phyloP scores from a whole-genome alignment of 2,329 filamentous ascomycete genomes.

The Byssothecium circinans region DNA sequence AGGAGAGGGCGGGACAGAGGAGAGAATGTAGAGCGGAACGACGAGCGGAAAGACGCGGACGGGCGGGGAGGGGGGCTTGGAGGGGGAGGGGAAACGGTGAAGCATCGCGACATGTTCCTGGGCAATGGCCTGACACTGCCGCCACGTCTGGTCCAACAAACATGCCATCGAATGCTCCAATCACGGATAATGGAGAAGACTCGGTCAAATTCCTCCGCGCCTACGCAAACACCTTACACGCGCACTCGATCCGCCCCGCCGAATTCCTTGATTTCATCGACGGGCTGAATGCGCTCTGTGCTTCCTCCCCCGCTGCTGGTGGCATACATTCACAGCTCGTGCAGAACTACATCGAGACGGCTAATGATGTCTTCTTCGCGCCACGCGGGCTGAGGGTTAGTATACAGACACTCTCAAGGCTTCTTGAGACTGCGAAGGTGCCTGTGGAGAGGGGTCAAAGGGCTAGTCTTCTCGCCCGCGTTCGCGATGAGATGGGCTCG shows the following conservation, averaged over 20 bases:
- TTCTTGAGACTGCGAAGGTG: constrained; percentile 25
- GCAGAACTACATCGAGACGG: constrained; percentile 24
- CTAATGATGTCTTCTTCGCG: constrained; percentile 39
- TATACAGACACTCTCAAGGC: constrained; percentile 23
- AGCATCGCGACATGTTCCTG: constrained; percentile 10
- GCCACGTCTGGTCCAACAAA: constrained; percentile 14
- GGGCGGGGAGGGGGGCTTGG: constrained; percentile 1
- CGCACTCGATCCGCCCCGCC: constrained; percentile 30
- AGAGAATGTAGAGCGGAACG: background rate
- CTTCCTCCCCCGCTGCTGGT: constrained; percentile 13
- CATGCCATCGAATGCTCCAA: background rate
- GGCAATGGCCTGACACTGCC: constrained; percentile 10
- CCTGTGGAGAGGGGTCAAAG: constrained; percentile 25
- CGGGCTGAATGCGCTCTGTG: constrained; percentile 34
- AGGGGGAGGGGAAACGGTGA: no score
- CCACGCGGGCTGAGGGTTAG: constrained; percentile 32
- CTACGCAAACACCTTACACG: constrained; percentile 33
- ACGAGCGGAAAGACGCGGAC: constrained; percentile 3
- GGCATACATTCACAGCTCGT: constrained; percentile 11
- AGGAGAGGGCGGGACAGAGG: background rate
- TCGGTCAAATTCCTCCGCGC: constrained; percentile 29
- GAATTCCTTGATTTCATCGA: constrained; percentile 39
- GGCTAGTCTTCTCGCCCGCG: constrained; percentile 20
- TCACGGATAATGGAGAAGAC: constrained; percentile 5
- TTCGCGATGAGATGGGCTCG: constrained; percentile 15